Percentiles rank a stretch among this genome's conserved stretches.
Conservation (phyloP, 257 asterid species). For the Anisodus tanguticus region DNA sequence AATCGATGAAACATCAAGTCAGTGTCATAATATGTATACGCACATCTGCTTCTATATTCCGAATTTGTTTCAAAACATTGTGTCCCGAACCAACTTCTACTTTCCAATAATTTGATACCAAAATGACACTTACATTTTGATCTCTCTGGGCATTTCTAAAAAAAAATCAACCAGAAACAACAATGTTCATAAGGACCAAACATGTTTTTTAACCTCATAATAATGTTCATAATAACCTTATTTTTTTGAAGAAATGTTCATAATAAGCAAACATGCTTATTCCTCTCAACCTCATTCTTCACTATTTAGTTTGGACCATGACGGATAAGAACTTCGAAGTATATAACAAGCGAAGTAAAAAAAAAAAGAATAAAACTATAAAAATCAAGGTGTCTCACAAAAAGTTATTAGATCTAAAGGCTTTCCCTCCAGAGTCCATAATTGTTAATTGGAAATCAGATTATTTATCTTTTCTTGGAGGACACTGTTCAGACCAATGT, state of each 20-base stretch:
- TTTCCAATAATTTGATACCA: not conserved
- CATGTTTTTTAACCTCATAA: not conserved
- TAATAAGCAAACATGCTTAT: not conserved
- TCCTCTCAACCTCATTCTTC: not conserved
- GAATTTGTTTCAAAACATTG: not conserved
- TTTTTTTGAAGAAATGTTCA: not conserved
- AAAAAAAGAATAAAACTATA: not conserved
- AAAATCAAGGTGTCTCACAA: not conserved
- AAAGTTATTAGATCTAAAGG: not conserved
- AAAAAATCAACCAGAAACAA: not conserved
- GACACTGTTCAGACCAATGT: not conserved
- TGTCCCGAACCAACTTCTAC: constrained; percentile 14
- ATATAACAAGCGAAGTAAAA: not conserved
- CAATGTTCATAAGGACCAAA: not conserved
- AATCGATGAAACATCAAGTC: not conserved
- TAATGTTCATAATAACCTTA: not conserved
- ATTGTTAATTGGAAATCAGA: not conserved
- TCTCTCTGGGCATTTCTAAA: not conserved
- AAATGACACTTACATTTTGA: constrained; percentile 1
- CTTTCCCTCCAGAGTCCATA: not conserved
- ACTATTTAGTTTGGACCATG: not conserved
- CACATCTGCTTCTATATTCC: not conserved
- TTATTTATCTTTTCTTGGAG: not conserved
- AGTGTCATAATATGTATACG: not conserved
- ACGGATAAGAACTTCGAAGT: not conserved